Base-by-base conservation (phyloP, 768 basidiomycete genomes). In the Suillus variegatus region DNA sequence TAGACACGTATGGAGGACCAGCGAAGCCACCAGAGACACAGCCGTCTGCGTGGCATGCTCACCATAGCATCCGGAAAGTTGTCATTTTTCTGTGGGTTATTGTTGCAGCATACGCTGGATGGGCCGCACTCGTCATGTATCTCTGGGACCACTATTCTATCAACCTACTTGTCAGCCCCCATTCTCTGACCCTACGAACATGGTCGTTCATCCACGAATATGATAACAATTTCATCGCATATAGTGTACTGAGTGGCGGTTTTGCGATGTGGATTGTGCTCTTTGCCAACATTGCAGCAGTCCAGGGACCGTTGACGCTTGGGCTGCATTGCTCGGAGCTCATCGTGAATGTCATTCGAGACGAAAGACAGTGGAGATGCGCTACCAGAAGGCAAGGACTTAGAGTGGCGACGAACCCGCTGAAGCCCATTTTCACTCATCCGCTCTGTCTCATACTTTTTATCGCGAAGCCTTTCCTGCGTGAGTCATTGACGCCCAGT, bases 261-360 rank as follows among this genome's bases (percentile, higher is more conserved):
- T 0, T 46, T 46, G 0, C 10, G 18, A 66, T 65, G 16, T 76
- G 75, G 75, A 35, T 61, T 0, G 35, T 74, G 60, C 69, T 71
- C 64, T 76, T 72, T n/a, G 9, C 67, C 65, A 75, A 66, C 60
- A 69, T 75, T 68, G 74, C 66, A 25, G 58, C 47, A 43, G 66
- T 76, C 35, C 75, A 76, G 16, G 75, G 75, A 54, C 68, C 74
- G 2, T 44, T 75, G 67, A 75, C 75, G 14, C 28, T 77, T 66
- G 71, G 38, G 35, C 65, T 76, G 6, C 75, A 75, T 47, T 75
- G 71, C 25, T 66, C 70, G 1, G 75, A 76, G 62, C 68, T 76
- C 5, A 66, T 75, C 10, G 68, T 67, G 58, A 76, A 76, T 49
- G 72, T 74, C 38, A 62, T 76, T 51, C 71, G 74, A 41, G 74